These are phyloP conservation scores for Colletotrichum scovillei DNA, from an alignment of 2,329 filamentous ascomycete genomes.

Conservation along the genomic window DNA sequence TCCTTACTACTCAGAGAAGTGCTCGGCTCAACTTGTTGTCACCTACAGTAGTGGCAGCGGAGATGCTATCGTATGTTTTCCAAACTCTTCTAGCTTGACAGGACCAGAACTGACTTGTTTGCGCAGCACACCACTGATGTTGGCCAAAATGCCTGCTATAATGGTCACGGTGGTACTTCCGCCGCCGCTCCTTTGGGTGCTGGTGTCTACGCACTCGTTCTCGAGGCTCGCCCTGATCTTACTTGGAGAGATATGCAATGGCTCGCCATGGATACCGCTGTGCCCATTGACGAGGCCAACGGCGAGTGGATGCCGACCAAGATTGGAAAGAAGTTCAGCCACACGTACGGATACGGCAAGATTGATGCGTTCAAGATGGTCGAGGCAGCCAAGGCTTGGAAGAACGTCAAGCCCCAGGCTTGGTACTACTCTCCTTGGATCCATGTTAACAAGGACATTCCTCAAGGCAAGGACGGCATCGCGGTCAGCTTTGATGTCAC, in stretches of 20 bases:
- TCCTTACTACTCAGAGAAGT: slow-evolving; percentile 96
- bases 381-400: slow-evolving; percentile 85
- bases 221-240: slow-evolving; percentile 86
- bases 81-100: neutral
- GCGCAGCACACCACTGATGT: slow-evolving; percentile 90
- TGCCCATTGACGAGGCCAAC: slow-evolving; percentile 78
- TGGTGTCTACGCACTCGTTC: slow-evolving; percentile 88
- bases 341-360: slow-evolving; percentile 96
- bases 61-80: slow-evolving; percentile 77
- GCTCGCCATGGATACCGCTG: slow-evolving; percentile 84
- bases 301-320: slow-evolving; percentile 83
- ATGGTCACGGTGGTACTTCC: slow-evolving; percentile 91
- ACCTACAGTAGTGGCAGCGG: slow-evolving; percentile 93
- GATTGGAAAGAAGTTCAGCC: slow-evolving; percentile 88
- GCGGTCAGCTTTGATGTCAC: slow-evolving; percentile 86
- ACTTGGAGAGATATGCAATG: slow-evolving; percentile 97
- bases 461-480: slow-evolving; percentile 84
- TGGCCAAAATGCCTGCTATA: slow-evolving; percentile 82
- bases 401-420: slow-evolving; percentile 91
- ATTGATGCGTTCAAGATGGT: slow-evolving; percentile 89
- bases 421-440: slow-evolving; percentile 97
- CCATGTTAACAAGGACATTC: slow-evolving; percentile 86
- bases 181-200: slow-evolving; percentile 93
- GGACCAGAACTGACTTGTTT: slow-evolving; percentile 37
- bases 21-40: slow-evolving; percentile 94